Evolutionary conservation across 306 rosid genomes (phyloP), one percentile per base, ranked within the genome.

Genomic region (Vicia faba): DNA sequence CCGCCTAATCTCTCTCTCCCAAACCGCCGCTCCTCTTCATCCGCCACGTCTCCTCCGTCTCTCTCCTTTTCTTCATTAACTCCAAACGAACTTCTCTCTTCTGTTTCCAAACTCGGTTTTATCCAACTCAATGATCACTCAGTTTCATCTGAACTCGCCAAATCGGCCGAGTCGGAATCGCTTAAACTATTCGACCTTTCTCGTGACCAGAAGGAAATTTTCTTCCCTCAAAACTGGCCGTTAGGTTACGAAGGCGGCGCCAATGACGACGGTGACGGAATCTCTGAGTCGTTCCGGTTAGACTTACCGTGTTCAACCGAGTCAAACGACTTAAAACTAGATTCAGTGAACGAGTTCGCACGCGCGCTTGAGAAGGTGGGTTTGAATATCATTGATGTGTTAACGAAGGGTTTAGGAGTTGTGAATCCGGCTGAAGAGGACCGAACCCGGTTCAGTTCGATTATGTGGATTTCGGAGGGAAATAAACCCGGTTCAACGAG

Each of bases 1-100:
- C 96, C 96, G 0, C 98, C 95, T 7, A 70, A 72, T 2, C 95
- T 92, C 79, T 81, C 95, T 49, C 91, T 83, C 74, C 91, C 96
- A 43, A 45, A 83, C 38, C 85, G 82, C 82, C 70, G 79, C 26
- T 35, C 77, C 15, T 49, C 83, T 1, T 15, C 76, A 4, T 4
- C 87, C 39, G 35, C 79, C 75, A 84, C 72, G 6, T 78, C 65
- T 55, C 92, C 91, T 5, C 88, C 89, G 2, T 29, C 74, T 4
- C 38, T 89, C 57, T 80, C 96, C 20, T 59, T 90, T 20, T 60
- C 91, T 46, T 78, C 75, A 11, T 68, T 57, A 4, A 20, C 39
- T 16, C 74, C 74, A 16, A 28, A 43, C 13, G 69, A 73, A 20
- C 69, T 80, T 73, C 73, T 80, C 74, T 64, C 86, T 13, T 29